phyloP scores from a whole-genome alignment of 495 filamentous ascomycete genomes.

The Polyplosphaeria fusca region DNA sequence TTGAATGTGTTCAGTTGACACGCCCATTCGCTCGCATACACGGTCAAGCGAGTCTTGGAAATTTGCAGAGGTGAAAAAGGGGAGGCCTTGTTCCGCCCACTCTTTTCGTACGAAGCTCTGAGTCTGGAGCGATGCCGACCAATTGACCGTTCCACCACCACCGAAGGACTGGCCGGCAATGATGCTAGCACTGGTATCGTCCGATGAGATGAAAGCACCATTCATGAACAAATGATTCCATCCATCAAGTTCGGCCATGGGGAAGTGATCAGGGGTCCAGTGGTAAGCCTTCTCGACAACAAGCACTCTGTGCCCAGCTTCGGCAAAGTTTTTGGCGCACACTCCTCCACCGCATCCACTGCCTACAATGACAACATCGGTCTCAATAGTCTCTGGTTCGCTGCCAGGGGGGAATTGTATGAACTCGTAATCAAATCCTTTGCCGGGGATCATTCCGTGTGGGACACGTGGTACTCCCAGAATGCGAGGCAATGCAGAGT shows the following conservation, averaged over 20 bases:
- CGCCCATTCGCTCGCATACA: constrained; percentile 72
- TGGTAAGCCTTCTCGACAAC: constrained; percentile 82
- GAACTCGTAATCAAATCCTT: constrained; percentile 56
- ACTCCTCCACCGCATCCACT: constrained; percentile 87
- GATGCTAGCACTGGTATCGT: constrained; percentile 61
- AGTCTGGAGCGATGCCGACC: constrained; percentile 79
- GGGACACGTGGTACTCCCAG: constrained; percentile 63
- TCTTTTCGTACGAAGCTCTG: constrained; percentile 77
- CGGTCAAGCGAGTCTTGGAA: constrained; percentile 76
- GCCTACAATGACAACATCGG: constrained; percentile 81
- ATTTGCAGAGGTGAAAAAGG: constrained; percentile 71
- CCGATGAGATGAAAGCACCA: constrained; percentile 40
- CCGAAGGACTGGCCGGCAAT: constrained; percentile 76
- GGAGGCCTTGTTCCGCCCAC: constrained; percentile 72
- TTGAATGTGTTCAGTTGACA: constrained; percentile 59
- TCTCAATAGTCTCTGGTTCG: constrained; percentile 58
- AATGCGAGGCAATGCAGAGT: constrained; percentile 54
- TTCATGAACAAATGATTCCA: constrained; percentile 56
- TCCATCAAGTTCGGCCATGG: constrained; percentile 61
- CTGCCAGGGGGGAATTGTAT: constrained; percentile 49
- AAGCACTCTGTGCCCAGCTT: constrained; percentile 68
- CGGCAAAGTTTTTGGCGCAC: constrained; percentile 73
- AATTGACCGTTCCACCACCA: constrained; percentile 84
- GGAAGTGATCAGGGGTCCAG: constrained; percentile 67
- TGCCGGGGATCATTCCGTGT: constrained; percentile 56